Evolutionary conservation across 148 eudicot genomes (phyloP), one percentile per base, ranked within the genome.

Genomic region (Rhododendron henanense): DNA sequence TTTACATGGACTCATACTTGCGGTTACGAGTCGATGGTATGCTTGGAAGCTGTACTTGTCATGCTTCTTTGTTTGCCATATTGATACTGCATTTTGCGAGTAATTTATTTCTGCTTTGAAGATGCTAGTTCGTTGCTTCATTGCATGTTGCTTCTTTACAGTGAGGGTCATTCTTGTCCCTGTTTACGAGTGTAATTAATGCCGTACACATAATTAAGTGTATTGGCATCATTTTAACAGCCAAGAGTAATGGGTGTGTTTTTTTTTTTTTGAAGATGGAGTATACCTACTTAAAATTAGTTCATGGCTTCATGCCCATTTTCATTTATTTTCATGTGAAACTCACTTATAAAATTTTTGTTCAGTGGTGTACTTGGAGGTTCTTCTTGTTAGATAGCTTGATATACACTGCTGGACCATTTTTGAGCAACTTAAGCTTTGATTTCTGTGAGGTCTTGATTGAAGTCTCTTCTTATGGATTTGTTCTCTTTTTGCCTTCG

Each of bases 41-140:
- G 75, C 76, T 71, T 71, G 76, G 76, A 71, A 71, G 41, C 37
- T 71, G 76, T 69, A 69, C 16, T 69, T 69, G 16, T 71, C 76
- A 71, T 35, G 25, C 48, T 75, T 75, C 79, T 37, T 37, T 47
- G 14, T 75, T 18, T 35, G 47, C 48, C 79, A 18, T 16, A 75
- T 75, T 16, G 47, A 75, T 35, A 37, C n/a, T 37, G 47, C 48
- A 8, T 75, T 37, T 75, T 39, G 76, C 19, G 8, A 75, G 79
- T 19, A 75, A 37, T 37, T 75, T 75, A 75, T n/a, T 18, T 75
- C 3, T 75, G 11, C 79, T 37, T 75, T 75, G 25, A 39, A 75
- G 45, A 74, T 35, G 45, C 10, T 35, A 33, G 21, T 37, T 75
- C 21, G 35, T 35, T 74, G 78, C 78, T 74, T 74, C 21, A 16